Percentiles rank a stretch among this genome's conserved stretches.
Conservation (phyloP, 352 stramenopile species). For the Globisporangium cylindrosporum region DNA sequence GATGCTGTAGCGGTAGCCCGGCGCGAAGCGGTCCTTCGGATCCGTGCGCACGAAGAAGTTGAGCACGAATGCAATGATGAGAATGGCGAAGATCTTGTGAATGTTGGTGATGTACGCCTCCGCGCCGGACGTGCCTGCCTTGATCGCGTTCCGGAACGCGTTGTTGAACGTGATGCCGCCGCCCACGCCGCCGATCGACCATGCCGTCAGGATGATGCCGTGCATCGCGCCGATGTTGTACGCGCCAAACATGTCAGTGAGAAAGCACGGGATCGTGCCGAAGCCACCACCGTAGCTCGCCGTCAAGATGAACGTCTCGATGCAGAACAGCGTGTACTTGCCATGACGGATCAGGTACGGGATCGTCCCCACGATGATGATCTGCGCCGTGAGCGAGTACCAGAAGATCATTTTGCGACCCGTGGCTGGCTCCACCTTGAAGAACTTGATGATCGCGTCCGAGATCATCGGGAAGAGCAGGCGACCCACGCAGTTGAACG, state of each 20-base stretch:
- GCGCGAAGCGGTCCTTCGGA: conserved; percentile 58
- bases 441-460: conserved; percentile 35
- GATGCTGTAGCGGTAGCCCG: conserved; percentile 59
- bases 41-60: conserved; percentile 68
- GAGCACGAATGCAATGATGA: conserved; percentile 51
- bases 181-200: conserved; percentile 72
- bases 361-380: conserved; percentile 59
- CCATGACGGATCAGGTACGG: conserved; percentile 52
- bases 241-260: conserved; percentile 83
- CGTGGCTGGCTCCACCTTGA: conserved; percentile 50
- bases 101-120: conserved; percentile 69
- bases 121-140: conserved; percentile 27
- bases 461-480: conserved; percentile 45
- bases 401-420: conserved; percentile 60
- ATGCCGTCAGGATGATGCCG: conserved; percentile 68
- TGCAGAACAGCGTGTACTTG: conserved; percentile 56
- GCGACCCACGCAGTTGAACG: conserved; percentile 53
- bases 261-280: conserved; percentile 65
- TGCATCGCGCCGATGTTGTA: conserved; percentile 83
- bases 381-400: conserved; percentile 52
- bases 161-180: conserved; percentile 72
- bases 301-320: conserved; percentile 64
- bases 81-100: conserved; percentile 56
- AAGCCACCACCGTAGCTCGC: conserved; percentile 72
- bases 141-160: conserved; percentile 41